Evolutionary conservation across 1,139 yeast genomes (phyloP), one percentile per base, ranked within the genome.

Genomic region (Suhomyces wounanorum): DNA sequence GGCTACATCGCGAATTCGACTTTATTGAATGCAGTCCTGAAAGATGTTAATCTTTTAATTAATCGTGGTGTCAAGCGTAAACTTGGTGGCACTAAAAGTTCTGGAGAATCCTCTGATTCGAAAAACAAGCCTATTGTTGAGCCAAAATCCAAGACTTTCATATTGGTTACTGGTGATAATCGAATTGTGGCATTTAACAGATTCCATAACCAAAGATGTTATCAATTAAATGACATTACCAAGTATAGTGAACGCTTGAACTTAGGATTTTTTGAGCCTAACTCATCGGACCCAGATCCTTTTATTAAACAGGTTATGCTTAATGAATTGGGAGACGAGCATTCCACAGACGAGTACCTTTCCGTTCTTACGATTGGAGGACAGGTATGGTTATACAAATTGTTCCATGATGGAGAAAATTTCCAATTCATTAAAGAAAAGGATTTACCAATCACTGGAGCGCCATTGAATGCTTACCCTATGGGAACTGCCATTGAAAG

Each of bases 301-400:
- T 81, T 81, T 41, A 82, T 88, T 52, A 87, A 86, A 61, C 94
- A 88, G 65, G 79, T 87, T 2, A 78, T 86, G 61, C 76, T 86
- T 47, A 79, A 83, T 47, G 81, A 79, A 44, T 63, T 90, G 42
- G 97, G 96, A 3, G 89, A 87, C 58, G 68, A 73, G 25, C 74
- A 80, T 48, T 61, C 67, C 33, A 68, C 69, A 44, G 73, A 72
- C 35, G 92, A 89, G 58, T 85, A 83, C 64, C 66, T 91, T 53
- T 77, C 91, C 0, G 73, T 89, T 7, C 71, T 90, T 46, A 89
- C 96, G 0, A 80, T 84, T 63, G 92, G 94, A 49, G 95, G 95
- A 59, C 96, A 90, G 65, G 72, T 89, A 1, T 72, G 83, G 43
- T 72, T 87, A 55, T 90, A 90, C 64, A 83, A 83, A 59, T 69